phyloP scores from a whole-genome alignment of 768 basidiomycete species.

The Suillus paluster region DNA sequence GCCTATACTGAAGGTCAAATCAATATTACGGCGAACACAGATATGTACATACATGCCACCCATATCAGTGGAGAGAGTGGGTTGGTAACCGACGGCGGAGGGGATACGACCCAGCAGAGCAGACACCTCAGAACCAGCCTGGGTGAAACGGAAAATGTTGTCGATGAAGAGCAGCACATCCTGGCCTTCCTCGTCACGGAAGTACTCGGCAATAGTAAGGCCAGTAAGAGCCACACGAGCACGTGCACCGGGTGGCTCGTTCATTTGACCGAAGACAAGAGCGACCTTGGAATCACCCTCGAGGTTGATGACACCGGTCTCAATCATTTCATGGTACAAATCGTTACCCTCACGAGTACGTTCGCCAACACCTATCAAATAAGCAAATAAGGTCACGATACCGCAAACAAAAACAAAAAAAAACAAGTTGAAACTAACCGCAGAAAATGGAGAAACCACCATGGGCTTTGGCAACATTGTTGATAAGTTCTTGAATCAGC shows the following conservation, averaged over 20 bases:
- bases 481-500: constrained; percentile 99
- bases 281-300: constrained; percentile 99
- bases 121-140: constrained; percentile 99
- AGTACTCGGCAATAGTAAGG: constrained; percentile 99
- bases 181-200: constrained; percentile 99
- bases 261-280: constrained; percentile 99
- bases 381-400: constrained; percentile 15
- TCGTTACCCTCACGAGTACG: constrained; percentile 99
- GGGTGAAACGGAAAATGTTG: constrained; percentile 99
- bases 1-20: constrained; percentile 53
- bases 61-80: constrained; percentile 99
- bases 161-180: constrained; percentile 99
- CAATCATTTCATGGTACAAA: constrained; percentile 99
- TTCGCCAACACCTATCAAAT: constrained; percentile 88
- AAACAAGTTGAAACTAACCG: constrained; percentile 67
- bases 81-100: constrained; percentile 99
- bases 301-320: constrained; percentile 99
- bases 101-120: constrained; percentile 99
- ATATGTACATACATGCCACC: constrained; percentile 85
- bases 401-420: no score
- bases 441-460: constrained; percentile 99
- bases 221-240: constrained; percentile 99
- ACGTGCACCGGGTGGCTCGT: constrained; percentile 99
- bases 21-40: neutral
- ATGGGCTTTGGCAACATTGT: constrained; percentile 99